phyloP scores from a whole-genome alignment of 23 red algal species.

The Chondrus crispus region DNA sequence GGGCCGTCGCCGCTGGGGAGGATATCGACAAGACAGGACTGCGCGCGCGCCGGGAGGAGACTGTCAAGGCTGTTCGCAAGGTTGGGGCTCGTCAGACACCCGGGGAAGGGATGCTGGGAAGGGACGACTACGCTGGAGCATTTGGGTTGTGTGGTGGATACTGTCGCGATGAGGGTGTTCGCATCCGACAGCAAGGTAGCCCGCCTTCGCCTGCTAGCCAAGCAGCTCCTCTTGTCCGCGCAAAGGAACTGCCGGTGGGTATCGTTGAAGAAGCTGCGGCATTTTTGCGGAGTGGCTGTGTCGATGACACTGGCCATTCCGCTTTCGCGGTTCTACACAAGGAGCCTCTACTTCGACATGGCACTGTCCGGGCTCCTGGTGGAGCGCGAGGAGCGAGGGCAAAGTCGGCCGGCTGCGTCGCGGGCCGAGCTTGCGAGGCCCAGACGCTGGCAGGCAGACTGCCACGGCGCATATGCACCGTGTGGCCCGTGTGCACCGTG shows the following conservation, averaged over 20 bases:
- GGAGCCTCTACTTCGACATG: constrained; percentile 35
- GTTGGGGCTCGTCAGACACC: too few species aligned
- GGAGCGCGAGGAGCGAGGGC: too few species aligned
- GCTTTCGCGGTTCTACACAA: constrained; percentile 9
- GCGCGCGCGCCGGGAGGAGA: too few species aligned
- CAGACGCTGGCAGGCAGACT: too few species aligned
- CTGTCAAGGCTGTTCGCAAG: too few species aligned
- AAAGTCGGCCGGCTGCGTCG: too few species aligned
- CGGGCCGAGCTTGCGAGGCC: too few species aligned
- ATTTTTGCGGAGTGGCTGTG: constrained; percentile 25
- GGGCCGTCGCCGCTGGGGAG: too few species aligned
- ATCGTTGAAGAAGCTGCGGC: not conserved
- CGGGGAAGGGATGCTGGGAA: constrained; percentile 5
- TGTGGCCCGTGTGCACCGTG: too few species aligned
- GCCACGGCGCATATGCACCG: too few species aligned
- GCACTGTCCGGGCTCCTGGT: too few species aligned
- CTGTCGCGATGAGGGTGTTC: not conserved
- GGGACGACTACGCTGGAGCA: not conserved
- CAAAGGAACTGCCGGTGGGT: not conserved
- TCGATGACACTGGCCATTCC: constrained; percentile 35
- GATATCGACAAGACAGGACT: too few species aligned
- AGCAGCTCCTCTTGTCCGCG: not conserved
- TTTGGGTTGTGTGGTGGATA: constrained; percentile 16
- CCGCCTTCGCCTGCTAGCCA: not conserved
- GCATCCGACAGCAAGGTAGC: not conserved